Percentiles rank a stretch among this genome's conserved stretches.
Conservation (phyloP, 768 basidiomycete species). For the Boletus fagicola region DNA sequence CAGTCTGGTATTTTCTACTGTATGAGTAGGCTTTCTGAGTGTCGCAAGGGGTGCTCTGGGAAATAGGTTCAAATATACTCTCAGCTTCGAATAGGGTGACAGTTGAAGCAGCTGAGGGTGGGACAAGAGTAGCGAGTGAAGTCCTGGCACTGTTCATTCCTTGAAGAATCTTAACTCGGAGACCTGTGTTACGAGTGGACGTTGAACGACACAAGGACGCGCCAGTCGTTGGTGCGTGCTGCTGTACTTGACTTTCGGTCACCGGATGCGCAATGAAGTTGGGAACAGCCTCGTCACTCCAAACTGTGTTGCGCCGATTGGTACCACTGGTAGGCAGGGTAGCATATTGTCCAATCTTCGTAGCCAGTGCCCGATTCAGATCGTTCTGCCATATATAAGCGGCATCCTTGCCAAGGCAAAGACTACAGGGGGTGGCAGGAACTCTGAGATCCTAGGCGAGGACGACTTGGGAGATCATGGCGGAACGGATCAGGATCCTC, state of each 20-base stretch:
- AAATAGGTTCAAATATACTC: constrained; percentile 22
- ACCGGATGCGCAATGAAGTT: constrained; percentile 33
- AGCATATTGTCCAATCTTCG: constrained; percentile 39
- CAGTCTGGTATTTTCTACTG: constrained; percentile 18
- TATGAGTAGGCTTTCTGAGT: constrained; percentile 27
- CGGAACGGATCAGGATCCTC: constrained; percentile 66
- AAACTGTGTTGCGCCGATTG: constrained; percentile 47
- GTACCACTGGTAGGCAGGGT: constrained; percentile 41
- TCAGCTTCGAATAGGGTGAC: constrained; percentile 56
- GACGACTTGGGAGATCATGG: constrained; percentile 48
- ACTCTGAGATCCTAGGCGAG: constrained; percentile 60
- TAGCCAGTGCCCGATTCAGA: constrained; percentile 49
- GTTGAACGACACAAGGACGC: constrained; percentile 33
- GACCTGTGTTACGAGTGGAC: constrained; percentile 46
- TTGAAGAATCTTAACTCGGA: constrained; percentile 51
- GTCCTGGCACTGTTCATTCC: constrained; percentile 50
- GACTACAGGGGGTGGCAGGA: constrained; percentile 59
- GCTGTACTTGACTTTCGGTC: constrained; percentile 38
- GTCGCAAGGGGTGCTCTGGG: constrained; percentile 66
- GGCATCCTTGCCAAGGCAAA: constrained; percentile 61
- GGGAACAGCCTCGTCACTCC: constrained; percentile 41
- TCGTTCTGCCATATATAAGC: constrained; percentile 56
- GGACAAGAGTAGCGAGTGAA: constrained; percentile 45
- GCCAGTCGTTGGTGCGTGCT: constrained; percentile 17
- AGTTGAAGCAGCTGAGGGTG: constrained; percentile 59